A percentile compares a stretch with the other conserved stretches of the same genome.
Conservation (phyloP, 441 rosid species). For the Mallotus japonicus region DNA sequence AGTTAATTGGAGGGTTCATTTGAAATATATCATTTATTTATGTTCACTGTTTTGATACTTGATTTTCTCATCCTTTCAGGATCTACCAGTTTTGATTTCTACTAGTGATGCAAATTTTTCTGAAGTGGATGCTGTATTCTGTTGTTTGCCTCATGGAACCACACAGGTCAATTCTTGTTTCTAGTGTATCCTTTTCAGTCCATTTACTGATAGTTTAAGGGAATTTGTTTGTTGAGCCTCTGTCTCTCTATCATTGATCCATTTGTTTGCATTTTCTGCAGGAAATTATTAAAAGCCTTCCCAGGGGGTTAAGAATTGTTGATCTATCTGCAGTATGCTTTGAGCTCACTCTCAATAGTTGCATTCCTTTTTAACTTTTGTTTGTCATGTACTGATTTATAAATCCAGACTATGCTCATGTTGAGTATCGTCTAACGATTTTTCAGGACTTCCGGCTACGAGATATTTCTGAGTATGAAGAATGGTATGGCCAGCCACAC, state of each 20-base stretch:
- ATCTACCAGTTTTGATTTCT: slow-evolving; percentile 69
- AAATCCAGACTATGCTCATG: slow-evolving; percentile 13
- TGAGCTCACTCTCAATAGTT: slow-evolving; percentile 17
- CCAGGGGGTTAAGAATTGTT: slow-evolving; percentile 62
- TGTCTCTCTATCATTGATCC: neutral
- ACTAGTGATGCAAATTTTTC: slow-evolving; percentile 79
- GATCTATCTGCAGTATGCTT: slow-evolving; percentile 88
- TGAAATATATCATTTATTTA: neutral
- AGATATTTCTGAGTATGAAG: slow-evolving; percentile 72
- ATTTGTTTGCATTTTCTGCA: slow-evolving; percentile 24
- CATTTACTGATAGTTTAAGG: neutral
- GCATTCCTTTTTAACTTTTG: neutral
- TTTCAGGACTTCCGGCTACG: slow-evolving; percentile 82
- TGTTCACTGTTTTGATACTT: neutral
- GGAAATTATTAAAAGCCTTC: slow-evolving; percentile 88
- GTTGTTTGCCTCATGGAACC: slow-evolving; percentile 98
- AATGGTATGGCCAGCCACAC: slow-evolving; percentile 98
- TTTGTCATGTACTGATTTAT: neutral
- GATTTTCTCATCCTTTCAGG: slow-evolving; percentile 36
- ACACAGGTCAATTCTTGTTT: slow-evolving; percentile 62
- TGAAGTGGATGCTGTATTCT: slow-evolving; percentile 83
- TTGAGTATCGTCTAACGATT: slow-evolving; percentile 11
- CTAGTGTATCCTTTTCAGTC: slow-evolving; percentile 8
- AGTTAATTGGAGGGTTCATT: neutral
- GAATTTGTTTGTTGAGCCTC: slow-evolving; percentile 1